Evolutionary conservation across 2,329 filamentous ascomycete genomes (phyloP).

Genomic region (Fusarium oxysporum): DNA sequence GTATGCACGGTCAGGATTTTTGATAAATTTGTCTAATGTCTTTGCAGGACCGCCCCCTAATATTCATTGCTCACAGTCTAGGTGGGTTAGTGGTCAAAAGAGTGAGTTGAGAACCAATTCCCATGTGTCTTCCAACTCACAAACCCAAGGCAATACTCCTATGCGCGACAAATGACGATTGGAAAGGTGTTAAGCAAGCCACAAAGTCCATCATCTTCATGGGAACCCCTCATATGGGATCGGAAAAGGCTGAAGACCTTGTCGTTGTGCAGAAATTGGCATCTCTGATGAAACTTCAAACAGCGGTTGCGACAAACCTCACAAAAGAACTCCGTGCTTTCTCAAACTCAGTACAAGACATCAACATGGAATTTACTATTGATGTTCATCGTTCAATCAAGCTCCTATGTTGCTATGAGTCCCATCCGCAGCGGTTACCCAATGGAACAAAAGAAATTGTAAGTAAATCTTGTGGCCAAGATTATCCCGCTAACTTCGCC

Average conservation of each 20-base stretch:
- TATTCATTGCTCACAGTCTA: slow-evolving; percentile 38
- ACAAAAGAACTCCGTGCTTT: slow-evolving; percentile 37
- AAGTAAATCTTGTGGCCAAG: neutral
- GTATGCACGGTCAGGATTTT: neutral
- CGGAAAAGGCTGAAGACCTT: slow-evolving; percentile 34
- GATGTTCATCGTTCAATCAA: slow-evolving; percentile 39
- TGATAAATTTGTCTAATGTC: neutral
- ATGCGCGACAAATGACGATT: slow-evolving; percentile 35
- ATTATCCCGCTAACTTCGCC: neutral
- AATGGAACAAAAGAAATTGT: slow-evolving; percentile 36
- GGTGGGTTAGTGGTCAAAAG: slow-evolving; percentile 37
- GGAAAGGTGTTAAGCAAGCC: slow-evolving; percentile 29
- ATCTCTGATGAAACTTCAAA: slow-evolving; percentile 31
- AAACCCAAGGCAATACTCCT: slow-evolving; percentile 28
- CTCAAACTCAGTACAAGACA: slow-evolving; percentile 36
- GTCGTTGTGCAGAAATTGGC: slow-evolving; percentile 36
- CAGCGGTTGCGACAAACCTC: slow-evolving; percentile 31
- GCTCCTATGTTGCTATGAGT: slow-evolving; percentile 38
- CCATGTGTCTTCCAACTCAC: neutral
- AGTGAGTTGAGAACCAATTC: slow-evolving; percentile 34
- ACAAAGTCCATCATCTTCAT: slow-evolving; percentile 39
- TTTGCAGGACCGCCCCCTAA: slow-evolving; percentile 26
- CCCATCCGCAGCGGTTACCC: slow-evolving; percentile 32
- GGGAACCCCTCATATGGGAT: slow-evolving; percentile 41
- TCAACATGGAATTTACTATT: slow-evolving; percentile 40